Conservation (phyloP, 2,329 filamentous ascomycete genomes). For the Penicillium palitans region DNA sequence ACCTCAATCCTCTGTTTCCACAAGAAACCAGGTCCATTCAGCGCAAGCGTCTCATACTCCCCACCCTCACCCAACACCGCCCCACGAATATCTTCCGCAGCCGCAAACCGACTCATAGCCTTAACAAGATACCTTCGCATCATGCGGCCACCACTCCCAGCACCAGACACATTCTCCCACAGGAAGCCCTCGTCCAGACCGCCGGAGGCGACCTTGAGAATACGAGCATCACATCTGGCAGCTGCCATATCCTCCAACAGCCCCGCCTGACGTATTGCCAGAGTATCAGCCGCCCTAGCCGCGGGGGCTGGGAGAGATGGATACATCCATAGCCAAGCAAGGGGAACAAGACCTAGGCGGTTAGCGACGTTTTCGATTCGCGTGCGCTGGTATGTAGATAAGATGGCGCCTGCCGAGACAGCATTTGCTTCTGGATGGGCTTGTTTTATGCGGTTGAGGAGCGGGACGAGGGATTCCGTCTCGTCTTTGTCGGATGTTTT, state of each 20-base stretch:
- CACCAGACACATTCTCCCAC: constrained; percentile 71
- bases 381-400: constrained; percentile 94
- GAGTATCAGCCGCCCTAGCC: constrained; percentile 23
- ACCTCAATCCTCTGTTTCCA: constrained; percentile 73
- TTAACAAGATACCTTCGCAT: constrained; percentile 52
- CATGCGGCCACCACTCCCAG: constrained; percentile 37
- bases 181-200: constrained; percentile 79
- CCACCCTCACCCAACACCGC: constrained; percentile 88
- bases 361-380: constrained; percentile 88
- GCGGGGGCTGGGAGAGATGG: constrained; percentile 63
- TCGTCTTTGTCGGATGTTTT: constrained; percentile 61
- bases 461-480: constrained; percentile 79
- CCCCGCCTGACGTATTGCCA: constrained; percentile 33
- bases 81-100: constrained; percentile 57
- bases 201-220: constrained; percentile 92
- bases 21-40: constrained; percentile 72
- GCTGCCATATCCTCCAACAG: constrained; percentile 79
- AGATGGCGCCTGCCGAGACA: constrained; percentile 83
- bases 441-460: constrained; percentile 67
- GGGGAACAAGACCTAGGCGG: constrained; percentile 76
- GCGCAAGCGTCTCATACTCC: constrained; percentile 89
- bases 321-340: constrained; percentile 93
- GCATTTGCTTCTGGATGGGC: constrained; percentile 81
- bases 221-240: constrained; percentile 77
- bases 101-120: constrained; percentile 59